phyloP scores from a whole-genome alignment of 768 basidiomycete species.

The Naematelia aurantialba region DNA sequence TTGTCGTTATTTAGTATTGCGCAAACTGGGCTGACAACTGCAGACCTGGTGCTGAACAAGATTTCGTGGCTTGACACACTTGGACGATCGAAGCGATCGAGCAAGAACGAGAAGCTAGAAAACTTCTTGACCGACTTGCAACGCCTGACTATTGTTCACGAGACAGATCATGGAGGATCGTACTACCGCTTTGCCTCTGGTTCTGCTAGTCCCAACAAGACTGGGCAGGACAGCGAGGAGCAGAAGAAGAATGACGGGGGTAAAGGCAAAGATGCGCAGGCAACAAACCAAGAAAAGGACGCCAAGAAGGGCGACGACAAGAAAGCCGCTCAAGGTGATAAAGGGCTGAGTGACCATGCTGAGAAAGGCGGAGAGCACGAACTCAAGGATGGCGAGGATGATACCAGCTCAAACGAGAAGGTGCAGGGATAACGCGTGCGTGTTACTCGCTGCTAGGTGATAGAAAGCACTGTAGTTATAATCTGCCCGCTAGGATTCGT shows the following conservation, averaged over 20 bases:
- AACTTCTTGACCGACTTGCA: constrained; percentile 53
- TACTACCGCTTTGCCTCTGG: constrained; percentile 32
- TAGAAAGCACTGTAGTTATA: too few relatives aligned
- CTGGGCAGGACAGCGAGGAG: neutral
- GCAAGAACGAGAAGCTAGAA: constrained; percentile 51
- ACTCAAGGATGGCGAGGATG: constrained; percentile 6
- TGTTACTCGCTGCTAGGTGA: too few relatives aligned
- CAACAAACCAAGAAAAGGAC: neutral
- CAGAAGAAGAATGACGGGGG: neutral
- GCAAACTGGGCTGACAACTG: neutral
- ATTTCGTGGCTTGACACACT: constrained; percentile 53
- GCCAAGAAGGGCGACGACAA: constrained; percentile 5
- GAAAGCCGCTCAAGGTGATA: constrained; percentile 12
- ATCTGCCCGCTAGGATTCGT: too few relatives aligned
- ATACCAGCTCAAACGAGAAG: constrained; percentile 4
- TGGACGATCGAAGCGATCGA: constrained; percentile 49
- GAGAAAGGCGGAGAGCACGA: constrained; percentile 13
- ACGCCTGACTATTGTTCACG: constrained; percentile 54
- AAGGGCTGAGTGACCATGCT: constrained; percentile 1
- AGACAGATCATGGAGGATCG: constrained; percentile 34
- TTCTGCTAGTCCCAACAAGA: neutral
- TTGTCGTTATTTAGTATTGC: constrained; percentile 1
- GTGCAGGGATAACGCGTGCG: neutral
- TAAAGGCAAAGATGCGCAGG: neutral
- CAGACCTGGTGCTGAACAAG: constrained; percentile 51